Base-by-base conservation (phyloP, 2,329 filamentous ascomycete genomes). In the Zasmidium cellare region DNA sequence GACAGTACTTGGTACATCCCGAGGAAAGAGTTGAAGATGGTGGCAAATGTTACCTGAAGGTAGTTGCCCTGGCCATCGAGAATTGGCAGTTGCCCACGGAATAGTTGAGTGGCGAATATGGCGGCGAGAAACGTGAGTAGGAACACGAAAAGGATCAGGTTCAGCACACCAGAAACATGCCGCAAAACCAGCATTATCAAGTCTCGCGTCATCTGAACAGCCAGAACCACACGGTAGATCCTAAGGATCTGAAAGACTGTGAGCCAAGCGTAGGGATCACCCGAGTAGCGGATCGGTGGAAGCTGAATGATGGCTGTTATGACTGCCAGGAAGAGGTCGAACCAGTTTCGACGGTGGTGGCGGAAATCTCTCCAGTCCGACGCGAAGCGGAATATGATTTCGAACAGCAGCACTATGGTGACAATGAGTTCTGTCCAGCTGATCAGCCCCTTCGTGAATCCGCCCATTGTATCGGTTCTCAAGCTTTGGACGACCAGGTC, bases 1-100 rank as follows among this genome's bases (percentile, higher is more conserved):
- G 94, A 97, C 46, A 99, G 79, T 25, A 99, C 86, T 75, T 97
- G 91, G 72, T 99, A 99, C 92, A 99, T 97, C 56, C 92, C 94
- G 16, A 99, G 80, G 70, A 99, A 99, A 0, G 92, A 90, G 70
- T 97, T 97, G 79, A 89, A 99, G 35, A 99, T 94, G 41, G 91
- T 90, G 71, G 86, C 87, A 72, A 99, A 99, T 0, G 90, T 89
- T 45, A 94, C 84, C 20, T 82, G 76, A 60, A 90, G 86, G 2
- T 82, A 75, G 1, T 88, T 78, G 2, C 86, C 89, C n/a, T 76
- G 72, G 1, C 78, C 74, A 63, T 91, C 84, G n/a, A 70, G 56
- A 11, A 57, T 48, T 0, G 90, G 88, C 24, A 97, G 84, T 66
- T 96, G 88, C 25, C 92, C 92, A 35, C 94, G 88, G 69, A 99